These are phyloP conservation scores for Pseudogymnoascus sp. DNA, from an alignment of 2,329 filamentous ascomycete species.

Conservation along the genomic window DNA sequence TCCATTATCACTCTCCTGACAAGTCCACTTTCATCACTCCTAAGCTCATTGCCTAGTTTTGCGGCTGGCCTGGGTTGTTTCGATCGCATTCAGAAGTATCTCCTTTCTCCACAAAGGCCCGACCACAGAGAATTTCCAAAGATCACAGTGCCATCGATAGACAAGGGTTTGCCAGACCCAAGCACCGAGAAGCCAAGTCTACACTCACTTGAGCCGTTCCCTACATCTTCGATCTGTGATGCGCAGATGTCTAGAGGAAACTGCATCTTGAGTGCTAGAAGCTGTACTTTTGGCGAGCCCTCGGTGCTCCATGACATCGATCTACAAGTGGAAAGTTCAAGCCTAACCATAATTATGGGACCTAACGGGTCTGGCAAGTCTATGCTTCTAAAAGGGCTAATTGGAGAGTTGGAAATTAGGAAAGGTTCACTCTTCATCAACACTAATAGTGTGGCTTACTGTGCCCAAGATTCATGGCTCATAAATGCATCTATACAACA, in stretches of 20 bases:
- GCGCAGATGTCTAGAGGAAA: neutral
- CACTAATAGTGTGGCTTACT: constrained; percentile 12
- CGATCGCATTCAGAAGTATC: constrained; percentile 9
- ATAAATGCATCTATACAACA: constrained; percentile 14
- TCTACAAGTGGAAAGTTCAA: constrained; percentile 9
- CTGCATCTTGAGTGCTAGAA: neutral
- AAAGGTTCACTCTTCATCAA: constrained; percentile 11
- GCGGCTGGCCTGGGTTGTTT: constrained; percentile 5
- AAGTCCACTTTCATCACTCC: neutral
- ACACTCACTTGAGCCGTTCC: neutral
- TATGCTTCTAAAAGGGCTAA: constrained; percentile 14
- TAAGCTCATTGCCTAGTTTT: neutral
- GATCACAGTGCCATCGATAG: neutral
- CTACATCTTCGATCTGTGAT: neutral
- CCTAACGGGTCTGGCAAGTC: constrained; percentile 21
- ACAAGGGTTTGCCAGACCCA: neutral
- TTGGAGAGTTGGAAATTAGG: constrained; percentile 12
- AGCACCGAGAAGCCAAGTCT: neutral
- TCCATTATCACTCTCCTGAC: constrained; percentile 8
- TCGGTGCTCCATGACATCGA: constrained; percentile 10
- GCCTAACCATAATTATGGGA: constrained; percentile 13
- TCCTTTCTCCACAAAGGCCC: neutral
- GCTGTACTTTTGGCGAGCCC: neutral
- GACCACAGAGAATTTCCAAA: neutral
- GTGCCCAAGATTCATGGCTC: constrained; percentile 16